phyloP scores from a whole-genome alignment of 2,329 filamentous ascomycete species.

The Talaromyces islandicus region DNA sequence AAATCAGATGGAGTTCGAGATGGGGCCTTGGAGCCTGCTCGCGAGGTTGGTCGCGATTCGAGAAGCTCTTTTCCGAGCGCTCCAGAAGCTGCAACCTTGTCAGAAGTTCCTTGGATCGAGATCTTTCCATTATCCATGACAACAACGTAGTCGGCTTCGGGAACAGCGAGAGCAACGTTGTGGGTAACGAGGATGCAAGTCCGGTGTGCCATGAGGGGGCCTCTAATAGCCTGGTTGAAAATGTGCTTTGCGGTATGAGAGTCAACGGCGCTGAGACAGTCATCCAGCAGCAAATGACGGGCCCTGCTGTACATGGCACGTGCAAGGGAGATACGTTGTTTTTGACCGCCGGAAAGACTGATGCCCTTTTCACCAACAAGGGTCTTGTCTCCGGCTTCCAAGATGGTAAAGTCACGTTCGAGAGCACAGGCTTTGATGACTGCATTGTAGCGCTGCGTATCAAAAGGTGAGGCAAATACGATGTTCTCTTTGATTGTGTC shows the following conservation, averaged over 20 bases:
- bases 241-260: slow-evolving; percentile 98
- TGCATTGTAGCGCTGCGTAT: slow-evolving; percentile 76
- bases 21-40: slow-evolving; percentile 63
- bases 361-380: slow-evolving; percentile 97
- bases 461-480: slow-evolving; percentile 73
- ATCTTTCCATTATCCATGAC: slow-evolving; percentile 83
- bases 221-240: slow-evolving; percentile 85
- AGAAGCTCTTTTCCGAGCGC: slow-evolving; percentile 79
- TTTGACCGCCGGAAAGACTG: slow-evolving; percentile 91
- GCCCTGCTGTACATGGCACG: slow-evolving; percentile 95
- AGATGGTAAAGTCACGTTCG: slow-evolving; percentile 83
- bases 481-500: slow-evolving; percentile 96
- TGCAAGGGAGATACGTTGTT: slow-evolving; percentile 95
- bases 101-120: slow-evolving; percentile 66
- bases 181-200: slow-evolving; percentile 96
- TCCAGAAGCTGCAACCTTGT: slow-evolving; percentile 77
- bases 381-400: slow-evolving; percentile 88
- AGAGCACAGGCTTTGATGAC: slow-evolving; percentile 89
- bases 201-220: slow-evolving; percentile 77
- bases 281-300: slow-evolving; percentile 82
- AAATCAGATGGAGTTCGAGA: slow-evolving; percentile 74
- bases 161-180: slow-evolving; percentile 83
- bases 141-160: slow-evolving; percentile 73
- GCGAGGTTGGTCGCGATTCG: slow-evolving; percentile 67
- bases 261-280: slow-evolving; percentile 93